Base-by-base conservation (phyloP, 1,284 basidiomycete species). In the Salmacisia buchloeana region DNA sequence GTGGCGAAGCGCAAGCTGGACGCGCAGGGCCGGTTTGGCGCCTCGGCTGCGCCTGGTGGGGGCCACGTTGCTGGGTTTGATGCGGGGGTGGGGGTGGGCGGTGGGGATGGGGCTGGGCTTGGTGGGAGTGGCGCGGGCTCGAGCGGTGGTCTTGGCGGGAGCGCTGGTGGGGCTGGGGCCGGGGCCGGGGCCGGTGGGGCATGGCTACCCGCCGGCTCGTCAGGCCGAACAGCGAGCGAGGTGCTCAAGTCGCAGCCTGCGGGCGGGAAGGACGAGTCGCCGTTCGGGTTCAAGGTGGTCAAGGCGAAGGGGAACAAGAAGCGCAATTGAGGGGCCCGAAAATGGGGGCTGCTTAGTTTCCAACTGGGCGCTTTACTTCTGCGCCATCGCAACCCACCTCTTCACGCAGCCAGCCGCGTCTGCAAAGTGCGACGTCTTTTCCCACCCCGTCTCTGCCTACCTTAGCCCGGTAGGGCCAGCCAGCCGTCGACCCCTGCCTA, bases 1-100 rank as follows among this genome's bases (percentile, higher is more conserved):
- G 87, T 92, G 58, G 86, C 83, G 66, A 90, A 86, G 79, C 87
- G 94, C 62, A 96, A 94, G 82, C 36, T 72, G 23, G 77, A 77
- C 33, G 75, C 76, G 3, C 73, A 71, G 25, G 68, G 66, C 2
- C 66, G 75, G 12, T 41, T 27, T 29, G 39, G 41, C n/a, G 35
- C 60, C 18, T 29, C 15, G 21, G 12, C n/a, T 36, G 36, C 64
- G 1, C 43, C 63, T 18, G 59, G 60, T 10, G 13, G 65, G 23
- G 43, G 58, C 2, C n/a, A n/a, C n/a, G n/a, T n/a, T n/a, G n/a
- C n/a, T n/a, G 15, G 41, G 49, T 13, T 52, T 7, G n/a, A 52
- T 9, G 29, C 57, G 10, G 52, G 43, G 9, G 41, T 59, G 31
- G 46, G 46, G 18, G 43, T 21, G 59, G 59, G 46, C 46, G 23